phyloP scores from a whole-genome alignment of 768 basidiomycete genomes.

The Macrolepiota dolichaula region DNA sequence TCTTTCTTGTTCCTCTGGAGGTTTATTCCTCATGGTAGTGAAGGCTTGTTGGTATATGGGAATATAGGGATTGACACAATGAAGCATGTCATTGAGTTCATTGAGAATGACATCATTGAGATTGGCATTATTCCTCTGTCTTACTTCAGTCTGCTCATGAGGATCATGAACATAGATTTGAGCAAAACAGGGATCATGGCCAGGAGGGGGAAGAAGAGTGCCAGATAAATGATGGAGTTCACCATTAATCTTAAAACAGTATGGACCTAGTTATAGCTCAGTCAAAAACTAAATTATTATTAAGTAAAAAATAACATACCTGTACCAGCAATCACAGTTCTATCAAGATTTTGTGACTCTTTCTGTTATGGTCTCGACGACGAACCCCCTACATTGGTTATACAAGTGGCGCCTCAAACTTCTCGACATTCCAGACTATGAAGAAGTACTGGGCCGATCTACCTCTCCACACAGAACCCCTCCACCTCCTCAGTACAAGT shows the following conservation, averaged over 20 bases:
- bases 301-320: no score
- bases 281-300: no score
- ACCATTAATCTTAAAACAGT: slow-evolving; percentile 15
- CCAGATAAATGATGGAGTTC: slow-evolving; percentile 14
- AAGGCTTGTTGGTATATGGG: slow-evolving; percentile 14
- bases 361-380: no score
- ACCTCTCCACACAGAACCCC: no score
- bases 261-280: slow-evolving; percentile 11
- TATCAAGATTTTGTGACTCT: no score
- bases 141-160: slow-evolving; percentile 3
- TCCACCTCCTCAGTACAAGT: no score
- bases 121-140: background rate
- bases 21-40: background rate
- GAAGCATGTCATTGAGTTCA: slow-evolving; percentile 14
- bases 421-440: no score
- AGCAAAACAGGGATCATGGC: slow-evolving; percentile 11
- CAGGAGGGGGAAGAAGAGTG: slow-evolving; percentile 5
- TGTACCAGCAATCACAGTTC: no score
- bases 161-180: slow-evolving; percentile 18
- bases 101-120: slow-evolving; percentile 9
- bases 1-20: background rate
- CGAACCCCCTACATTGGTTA: no score
- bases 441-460: no score
- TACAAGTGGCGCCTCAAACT: no score
- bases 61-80: slow-evolving; percentile 8